Evolutionary conservation across 768 basidiomycete genomes (phyloP), one percentile per base, ranked within the genome.

Genomic region (Pulveroboletus ravenelii): DNA sequence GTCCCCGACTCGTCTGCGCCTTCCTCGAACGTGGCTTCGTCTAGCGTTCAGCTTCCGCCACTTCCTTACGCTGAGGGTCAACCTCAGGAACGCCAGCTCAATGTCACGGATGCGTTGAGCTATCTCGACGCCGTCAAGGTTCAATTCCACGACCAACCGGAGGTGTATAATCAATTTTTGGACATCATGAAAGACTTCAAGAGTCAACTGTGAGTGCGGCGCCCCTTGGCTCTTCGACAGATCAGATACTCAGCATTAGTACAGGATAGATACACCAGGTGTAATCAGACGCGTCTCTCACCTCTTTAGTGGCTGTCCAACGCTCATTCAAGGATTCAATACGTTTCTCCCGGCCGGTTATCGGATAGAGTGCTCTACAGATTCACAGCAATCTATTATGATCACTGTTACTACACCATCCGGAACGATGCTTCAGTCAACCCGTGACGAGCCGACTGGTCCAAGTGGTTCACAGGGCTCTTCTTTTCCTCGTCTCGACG

Each of bases 311-410:
- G 91, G 90, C 2, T 92, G 96, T 61, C 90, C 91, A 0, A 65
- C 74, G 6, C 86, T 99, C 53, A 97, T 99, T 41, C 92, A 95
- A 68, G 94, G 94, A 10, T 99, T 99, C 78, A 98, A 97, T 71
- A 96, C 93, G 0, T 99, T 98, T 71, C 79, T 99, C 10, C 95
- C 95, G 3, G 78, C 81, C 18, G 95, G 95, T 14, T 99, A 97
- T 64, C 85, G 89, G 42, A 97, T 99, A 66, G 92, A 95, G 57
- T 86, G 84, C 58, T 78, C 78, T 13, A 72, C 72, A 30, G 84
- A 88, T 59, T 70, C 78, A n/a, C 73, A 78, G n/a, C 79, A 85
- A 50, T 70, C 77, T 31, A 77, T 80, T 31, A 74, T 77, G 57
- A 88, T 90, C 62, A 89, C 84, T 1, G 87, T 90, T 31, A 89